Base-by-base conservation (phyloP, 306 rosid species). In the Fragaria vesca region DNA sequence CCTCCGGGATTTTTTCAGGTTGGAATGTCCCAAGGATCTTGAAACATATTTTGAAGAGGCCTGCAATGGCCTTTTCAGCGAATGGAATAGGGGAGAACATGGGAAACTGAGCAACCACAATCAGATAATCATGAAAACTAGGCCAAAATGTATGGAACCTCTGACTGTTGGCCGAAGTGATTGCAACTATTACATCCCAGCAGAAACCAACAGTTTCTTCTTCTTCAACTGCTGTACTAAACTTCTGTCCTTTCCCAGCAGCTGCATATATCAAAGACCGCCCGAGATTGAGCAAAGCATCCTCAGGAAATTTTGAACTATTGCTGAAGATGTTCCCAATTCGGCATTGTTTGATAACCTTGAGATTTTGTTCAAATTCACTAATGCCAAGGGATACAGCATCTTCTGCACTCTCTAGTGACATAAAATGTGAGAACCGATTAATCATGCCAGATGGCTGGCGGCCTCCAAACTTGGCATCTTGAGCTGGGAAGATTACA, bases 171-270 rank as follows among this genome's bases (percentile, higher is more conserved):
- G 93, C 85, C 74, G 86, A 20, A 12, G 89, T 36, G 72, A 93
- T 73, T 47, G 90, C 84, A 61, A 85, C 80, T 61, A 95, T 84
- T 80, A 95, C 76, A 81, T 95, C 99, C 99, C 99, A 95, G 80
- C 97, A 95, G 55, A 93, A 93, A 32, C 86, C 96, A 61, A 95
- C 89, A 2, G 97, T 87, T 86, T 93, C 99, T 83, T 95, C 97
- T 85, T 95, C 97, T 77, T 95, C 99, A 66, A 88, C 75, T 1
- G 93, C 84, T n/a, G 97, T 93, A 86, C 93, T 93, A 47, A 93
- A 93, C 81, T 95, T 95, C 57, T 95, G 97, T 36, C 97, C 97
- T 87, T 91, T 93, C 66, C 99, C 97, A 9, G 99, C 99, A 15
- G 99, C 91, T 12, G 97, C 85, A 76, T 87, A 89, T 65, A 95